These are phyloP conservation scores for Boletellus deceptivus DNA, from an alignment of 1,284 basidiomycete genomes.

Conservation along the genomic window DNA sequence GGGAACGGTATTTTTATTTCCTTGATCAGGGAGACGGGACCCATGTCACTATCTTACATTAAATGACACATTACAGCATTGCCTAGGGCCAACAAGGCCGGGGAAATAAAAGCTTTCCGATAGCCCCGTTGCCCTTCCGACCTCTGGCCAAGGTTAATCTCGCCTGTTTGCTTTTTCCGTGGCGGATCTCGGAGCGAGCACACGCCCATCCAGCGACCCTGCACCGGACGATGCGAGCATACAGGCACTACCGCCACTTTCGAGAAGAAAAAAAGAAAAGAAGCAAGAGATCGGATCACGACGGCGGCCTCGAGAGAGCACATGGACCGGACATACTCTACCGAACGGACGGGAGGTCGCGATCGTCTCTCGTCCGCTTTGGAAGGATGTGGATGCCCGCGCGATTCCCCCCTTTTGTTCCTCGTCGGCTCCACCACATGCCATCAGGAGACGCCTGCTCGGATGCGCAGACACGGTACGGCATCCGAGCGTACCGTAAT, in stretches of 20 bases:
- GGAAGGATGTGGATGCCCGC: slow-evolving; percentile 27
- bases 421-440: not conserved
- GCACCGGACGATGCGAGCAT: not conserved
- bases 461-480: slow-evolving; percentile 6
- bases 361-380: slow-evolving; percentile 22
- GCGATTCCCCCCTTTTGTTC: slow-evolving; percentile 9
- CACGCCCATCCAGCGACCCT: not conserved
- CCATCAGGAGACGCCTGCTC: no score
- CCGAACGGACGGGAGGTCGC: slow-evolving; percentile 2
- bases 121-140: slow-evolving; percentile 13
- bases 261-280: not conserved
- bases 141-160: slow-evolving; percentile 30
- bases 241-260: not conserved
- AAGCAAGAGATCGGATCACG: slow-evolving; percentile 13
- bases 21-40: slow-evolving; percentile 11
- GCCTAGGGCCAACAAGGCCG: slow-evolving; percentile 2
- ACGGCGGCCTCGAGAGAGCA: not conserved
- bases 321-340: slow-evolving; percentile 1
- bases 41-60: slow-evolving; percentile 21
- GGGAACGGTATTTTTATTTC: slow-evolving; percentile 14
- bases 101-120: slow-evolving; percentile 9
- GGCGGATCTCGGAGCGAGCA: slow-evolving; percentile 13
- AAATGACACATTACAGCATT: slow-evolving; percentile 24
- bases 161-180: slow-evolving; percentile 12
- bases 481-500: slow-evolving; percentile 15